A percentile compares a stretch with the other conserved stretches of the same genome.
Evolutionary conservation across 257 asterid species (phyloP).

Genomic region (Plantago elongata): DNA sequence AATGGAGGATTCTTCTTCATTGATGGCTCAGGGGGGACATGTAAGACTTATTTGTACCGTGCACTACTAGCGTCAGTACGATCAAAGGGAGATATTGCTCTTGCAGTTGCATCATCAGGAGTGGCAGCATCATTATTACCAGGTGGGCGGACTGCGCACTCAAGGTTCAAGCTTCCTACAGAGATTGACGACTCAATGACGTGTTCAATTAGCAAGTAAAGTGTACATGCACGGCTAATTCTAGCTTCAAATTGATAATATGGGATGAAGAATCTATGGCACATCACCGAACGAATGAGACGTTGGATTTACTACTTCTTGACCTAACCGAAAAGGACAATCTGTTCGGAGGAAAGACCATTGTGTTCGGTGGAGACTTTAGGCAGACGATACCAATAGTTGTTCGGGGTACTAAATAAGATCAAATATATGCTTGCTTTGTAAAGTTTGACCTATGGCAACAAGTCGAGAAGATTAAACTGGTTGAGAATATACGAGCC

Average conservation of each 20-base stretch:
- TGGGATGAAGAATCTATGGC: neutral
- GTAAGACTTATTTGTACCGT: neutral
- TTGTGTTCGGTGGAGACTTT: neutral
- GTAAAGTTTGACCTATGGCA: neutral
- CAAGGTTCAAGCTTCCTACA: neutral
- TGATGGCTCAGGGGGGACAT: neutral
- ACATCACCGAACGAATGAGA: neutral
- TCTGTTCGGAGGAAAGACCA: neutral
- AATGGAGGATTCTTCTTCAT: neutral
- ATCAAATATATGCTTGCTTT: neutral
- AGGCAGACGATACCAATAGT: neutral
- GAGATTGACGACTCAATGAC: neutral
- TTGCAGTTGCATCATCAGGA: neutral
- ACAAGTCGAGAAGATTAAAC: neutral
- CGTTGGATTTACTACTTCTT: neutral
- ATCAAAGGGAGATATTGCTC: neutral
- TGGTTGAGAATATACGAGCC: neutral
- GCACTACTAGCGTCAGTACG: neutral
- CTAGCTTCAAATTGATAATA: neutral
- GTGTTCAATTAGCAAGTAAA: neutral
- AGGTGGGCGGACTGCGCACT: slow-evolving; percentile 1
- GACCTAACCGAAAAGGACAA: neutral
- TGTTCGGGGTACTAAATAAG: neutral
- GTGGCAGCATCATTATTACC: neutral
- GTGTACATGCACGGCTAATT: neutral